Conservation (phyloP, 768 basidiomycete genomes). For the Holtermannia corniformis region DNA sequence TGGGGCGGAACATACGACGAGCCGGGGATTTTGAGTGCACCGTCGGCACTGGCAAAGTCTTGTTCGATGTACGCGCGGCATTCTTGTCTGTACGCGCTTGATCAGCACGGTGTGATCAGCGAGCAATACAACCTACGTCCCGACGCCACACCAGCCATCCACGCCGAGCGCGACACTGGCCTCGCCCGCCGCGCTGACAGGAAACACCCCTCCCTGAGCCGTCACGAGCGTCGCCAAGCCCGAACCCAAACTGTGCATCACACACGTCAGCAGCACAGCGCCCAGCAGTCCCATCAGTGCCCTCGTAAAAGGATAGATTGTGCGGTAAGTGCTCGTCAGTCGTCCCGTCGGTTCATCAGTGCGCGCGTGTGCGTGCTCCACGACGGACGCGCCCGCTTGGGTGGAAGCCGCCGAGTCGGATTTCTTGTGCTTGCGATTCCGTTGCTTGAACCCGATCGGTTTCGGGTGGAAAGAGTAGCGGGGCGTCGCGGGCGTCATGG, state of each 20-base stretch:
- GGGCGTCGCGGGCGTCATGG: slow-evolving; percentile 31
- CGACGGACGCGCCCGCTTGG: too few species aligned
- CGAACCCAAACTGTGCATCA: slow-evolving; percentile 4
- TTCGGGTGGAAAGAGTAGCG: slow-evolving; percentile 11
- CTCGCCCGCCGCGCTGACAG: slow-evolving; percentile 3
- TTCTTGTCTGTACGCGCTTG: slow-evolving; percentile 2
- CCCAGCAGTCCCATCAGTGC: slow-evolving; percentile 4
- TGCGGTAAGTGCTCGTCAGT: neutral
- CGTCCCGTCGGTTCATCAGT: too few species aligned
- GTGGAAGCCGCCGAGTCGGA: too few species aligned
- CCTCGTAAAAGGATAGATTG: slow-evolving; percentile 12
- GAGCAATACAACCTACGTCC: slow-evolving; percentile 6
- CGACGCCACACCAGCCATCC: slow-evolving; percentile 22
- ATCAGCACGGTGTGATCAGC: neutral
- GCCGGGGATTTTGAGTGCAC: slow-evolving; percentile 6
- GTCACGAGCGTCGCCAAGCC: slow-evolving; percentile 7
- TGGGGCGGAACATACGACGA: slow-evolving; percentile 2
- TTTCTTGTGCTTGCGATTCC: too few species aligned
- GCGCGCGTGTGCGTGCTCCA: too few species aligned
- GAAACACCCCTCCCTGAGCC: slow-evolving; percentile 15
- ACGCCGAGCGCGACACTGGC: slow-evolving; percentile 13
- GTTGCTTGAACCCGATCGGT: too few species aligned
- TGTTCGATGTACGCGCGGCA: slow-evolving; percentile 7
- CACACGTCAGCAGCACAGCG: slow-evolving; percentile 18
- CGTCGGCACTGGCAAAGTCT: slow-evolving; percentile 12